Conservation (phyloP, 805 yeast species). For the Candida sphagnicola region DNA sequence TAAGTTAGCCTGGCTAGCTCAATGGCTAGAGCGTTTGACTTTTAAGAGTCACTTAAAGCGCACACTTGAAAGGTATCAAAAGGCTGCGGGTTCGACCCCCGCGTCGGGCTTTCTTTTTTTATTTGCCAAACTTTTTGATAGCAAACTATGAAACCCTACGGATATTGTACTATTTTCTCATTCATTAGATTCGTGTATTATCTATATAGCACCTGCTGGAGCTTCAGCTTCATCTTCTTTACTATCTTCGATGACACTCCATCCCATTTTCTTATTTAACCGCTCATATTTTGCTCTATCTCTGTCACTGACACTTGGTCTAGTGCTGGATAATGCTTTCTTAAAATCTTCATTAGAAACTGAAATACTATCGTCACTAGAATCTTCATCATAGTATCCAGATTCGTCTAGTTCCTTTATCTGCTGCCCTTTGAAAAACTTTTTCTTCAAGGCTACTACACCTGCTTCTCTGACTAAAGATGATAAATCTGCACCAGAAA, state of each 20-base stretch:
- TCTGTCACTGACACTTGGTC: conserved; percentile 86
- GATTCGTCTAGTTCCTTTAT: conserved; percentile 36
- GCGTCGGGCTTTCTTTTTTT: conserved; percentile 1
- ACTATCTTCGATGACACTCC: conserved; percentile 47
- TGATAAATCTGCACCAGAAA: conserved; percentile 94
- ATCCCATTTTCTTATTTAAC: conserved; percentile 70
- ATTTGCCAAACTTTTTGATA: too few relatives aligned
- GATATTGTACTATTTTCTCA: too few relatives aligned
- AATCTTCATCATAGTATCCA: conserved; percentile 27
- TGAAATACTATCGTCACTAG: conserved; percentile 33
- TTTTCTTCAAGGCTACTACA: conserved; percentile 75
- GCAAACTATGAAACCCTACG: too few relatives aligned
- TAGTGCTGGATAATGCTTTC: conserved; percentile 66
- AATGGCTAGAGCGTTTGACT: conserved; percentile 2
- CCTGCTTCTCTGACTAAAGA: conserved; percentile 94
- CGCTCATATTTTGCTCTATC: conserved; percentile 77
- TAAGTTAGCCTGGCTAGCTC: not conserved
- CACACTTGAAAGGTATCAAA: conserved; percentile 1
- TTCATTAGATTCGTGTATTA: too few relatives aligned
- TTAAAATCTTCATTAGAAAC: conserved; percentile 69
- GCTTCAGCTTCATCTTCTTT: conserved; percentile 3
- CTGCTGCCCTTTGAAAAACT: conserved; percentile 48
- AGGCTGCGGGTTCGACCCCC: conserved; percentile 2
- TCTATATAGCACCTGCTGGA: not conserved
- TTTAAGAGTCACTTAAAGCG: conserved; percentile 1